Evolutionary conservation across 257 asterid genomes (phyloP).

Genomic region (Anisodus tanguticus): DNA sequence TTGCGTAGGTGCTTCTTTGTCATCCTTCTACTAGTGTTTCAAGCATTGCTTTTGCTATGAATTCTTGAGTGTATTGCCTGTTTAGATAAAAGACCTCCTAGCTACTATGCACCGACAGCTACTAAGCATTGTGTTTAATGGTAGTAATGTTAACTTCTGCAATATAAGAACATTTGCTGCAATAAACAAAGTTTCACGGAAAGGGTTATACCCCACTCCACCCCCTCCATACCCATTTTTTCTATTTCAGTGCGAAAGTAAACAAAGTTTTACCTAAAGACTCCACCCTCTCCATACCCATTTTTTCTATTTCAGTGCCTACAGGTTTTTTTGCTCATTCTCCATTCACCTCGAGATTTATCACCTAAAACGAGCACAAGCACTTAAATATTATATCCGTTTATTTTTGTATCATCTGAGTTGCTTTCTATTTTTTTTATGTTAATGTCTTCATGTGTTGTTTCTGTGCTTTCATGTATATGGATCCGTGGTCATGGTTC

Average conservation of each 20-base stretch:
- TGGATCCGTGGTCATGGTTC: neutral
- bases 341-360: neutral
- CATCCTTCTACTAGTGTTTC: conserved; percentile 19
- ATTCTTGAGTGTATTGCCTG: neutral
- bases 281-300: neutral
- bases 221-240: neutral
- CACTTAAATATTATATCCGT: neutral
- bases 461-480: conserved; percentile 6
- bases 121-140: neutral
- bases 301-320: neutral
- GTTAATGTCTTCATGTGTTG: conserved; percentile 22
- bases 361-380: neutral
- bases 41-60: neutral
- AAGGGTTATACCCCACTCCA: neutral
- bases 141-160: neutral
- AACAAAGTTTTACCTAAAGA: neutral
- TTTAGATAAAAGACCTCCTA: neutral
- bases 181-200: neutral
- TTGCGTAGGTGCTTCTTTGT: neutral
- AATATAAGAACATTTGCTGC: neutral
- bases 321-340: neutral
- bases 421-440: neutral
- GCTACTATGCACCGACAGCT: conserved; percentile 10
- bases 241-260: neutral
- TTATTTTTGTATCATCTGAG: conserved; percentile 16